Conservation (phyloP, 805 yeast genomes). For the Jamesozyma lodderae region DNA sequence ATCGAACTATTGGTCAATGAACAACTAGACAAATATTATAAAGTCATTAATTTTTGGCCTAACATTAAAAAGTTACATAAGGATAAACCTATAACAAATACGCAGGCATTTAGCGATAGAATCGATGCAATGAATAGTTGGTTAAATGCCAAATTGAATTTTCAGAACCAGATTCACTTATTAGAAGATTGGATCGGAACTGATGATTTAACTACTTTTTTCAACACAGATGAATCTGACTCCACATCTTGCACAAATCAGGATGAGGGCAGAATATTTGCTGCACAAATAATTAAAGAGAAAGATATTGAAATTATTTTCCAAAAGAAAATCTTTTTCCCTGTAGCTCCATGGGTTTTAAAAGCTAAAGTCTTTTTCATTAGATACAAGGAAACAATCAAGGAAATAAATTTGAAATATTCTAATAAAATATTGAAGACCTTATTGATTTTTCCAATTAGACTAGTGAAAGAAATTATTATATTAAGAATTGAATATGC, state of each 20-base stretch:
- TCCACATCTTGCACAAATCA: too few species aligned
- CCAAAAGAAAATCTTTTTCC: constrained; percentile 55
- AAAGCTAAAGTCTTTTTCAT: constrained; percentile 70
- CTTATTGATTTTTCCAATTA: constrained; percentile 67
- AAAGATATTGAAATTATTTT: constrained; percentile 68
- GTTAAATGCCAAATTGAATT: constrained; percentile 64
- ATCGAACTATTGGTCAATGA: constrained; percentile 45
- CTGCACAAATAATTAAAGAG: constrained; percentile 75
- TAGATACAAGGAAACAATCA: constrained; percentile 50
- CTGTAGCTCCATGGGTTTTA: constrained; percentile 72
- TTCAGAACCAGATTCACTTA: constrained; percentile 50
- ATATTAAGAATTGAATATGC: constrained; percentile 70
- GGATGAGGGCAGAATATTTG: constrained; percentile 58
- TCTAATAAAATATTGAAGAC: constrained; percentile 56
- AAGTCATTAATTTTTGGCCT: constrained; percentile 71
- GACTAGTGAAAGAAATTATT: constrained; percentile 70
- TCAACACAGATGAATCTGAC: constrained; percentile 9
- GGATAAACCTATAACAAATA: constrained; percentile 65
- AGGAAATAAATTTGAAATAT: constrained; percentile 64
- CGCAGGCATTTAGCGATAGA: constrained; percentile 53
- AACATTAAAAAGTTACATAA: constrained; percentile 66
- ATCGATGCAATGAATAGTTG: constrained; percentile 77
- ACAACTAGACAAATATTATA: constrained; percentile 52
- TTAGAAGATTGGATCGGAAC: constrained; percentile 79
- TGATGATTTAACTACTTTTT: constrained; percentile 54